Evolutionary conservation across 495 filamentous ascomycete genomes (phyloP).

Genomic region (Darksidea phi): DNA sequence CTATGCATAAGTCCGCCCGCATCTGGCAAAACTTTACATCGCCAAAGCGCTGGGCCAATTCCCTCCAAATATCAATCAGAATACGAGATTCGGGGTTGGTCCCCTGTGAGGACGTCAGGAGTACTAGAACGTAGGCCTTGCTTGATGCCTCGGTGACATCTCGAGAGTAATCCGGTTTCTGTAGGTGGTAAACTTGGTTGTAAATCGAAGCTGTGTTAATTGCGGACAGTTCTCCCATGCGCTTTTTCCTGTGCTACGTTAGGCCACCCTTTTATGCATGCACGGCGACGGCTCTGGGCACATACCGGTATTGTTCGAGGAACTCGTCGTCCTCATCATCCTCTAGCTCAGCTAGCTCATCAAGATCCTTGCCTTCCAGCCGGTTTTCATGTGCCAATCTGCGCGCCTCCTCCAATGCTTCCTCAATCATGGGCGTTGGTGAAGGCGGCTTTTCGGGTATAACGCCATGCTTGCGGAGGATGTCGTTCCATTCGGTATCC

Average conservation of each 20-base stretch:
- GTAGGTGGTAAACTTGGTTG: constrained; percentile 87
- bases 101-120: constrained; percentile 72
- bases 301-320: constrained; percentile 72
- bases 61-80: constrained; percentile 81
- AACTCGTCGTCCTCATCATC: constrained; percentile 94
- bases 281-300: not conserved
- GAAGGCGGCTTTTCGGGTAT: constrained; percentile 96
- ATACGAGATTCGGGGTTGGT: constrained; percentile 81
- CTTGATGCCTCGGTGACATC: constrained; percentile 92
- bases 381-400: constrained; percentile 82
- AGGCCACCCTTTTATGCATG: constrained; percentile 29
- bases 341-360: constrained; percentile 90
- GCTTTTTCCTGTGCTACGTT: constrained; percentile 60
- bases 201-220: constrained; percentile 73
- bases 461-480: constrained; percentile 90
- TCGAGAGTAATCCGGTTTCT: constrained; percentile 86
- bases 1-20: constrained; percentile 86
- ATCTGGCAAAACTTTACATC: constrained; percentile 99
- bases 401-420: constrained; percentile 82
- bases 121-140: constrained; percentile 72
- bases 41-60: constrained; percentile 76
- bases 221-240: constrained; percentile 72
- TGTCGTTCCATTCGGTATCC: constrained; percentile 99
- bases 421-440: constrained; percentile 90
- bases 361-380: constrained; percentile 87